Percentiles rank a stretch among this genome's conserved stretches.
phyloP scores from a whole-genome alignment of 2,329 filamentous ascomycete genomes.

The Colletotrichum euphorbiae region DNA sequence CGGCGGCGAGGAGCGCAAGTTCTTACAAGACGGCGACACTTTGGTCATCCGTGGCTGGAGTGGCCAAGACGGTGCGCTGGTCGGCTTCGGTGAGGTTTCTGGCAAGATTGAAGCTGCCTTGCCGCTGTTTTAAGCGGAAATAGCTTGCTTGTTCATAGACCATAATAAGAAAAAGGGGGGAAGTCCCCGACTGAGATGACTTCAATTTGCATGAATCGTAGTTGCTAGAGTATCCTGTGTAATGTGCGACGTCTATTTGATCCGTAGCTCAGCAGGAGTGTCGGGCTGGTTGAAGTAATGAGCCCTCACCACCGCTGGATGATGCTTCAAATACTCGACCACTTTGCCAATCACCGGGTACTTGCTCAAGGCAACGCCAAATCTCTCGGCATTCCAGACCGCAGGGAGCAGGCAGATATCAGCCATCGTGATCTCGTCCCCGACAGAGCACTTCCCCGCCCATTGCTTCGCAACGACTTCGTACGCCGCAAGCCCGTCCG shows the following conservation, averaged over 20 bases:
- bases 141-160: no score
- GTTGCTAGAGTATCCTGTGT: not conserved
- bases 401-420: slow-evolving; percentile 70
- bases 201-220: not conserved
- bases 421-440: slow-evolving; percentile 66
- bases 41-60: slow-evolving; percentile 74
- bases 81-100: slow-evolving; percentile 81
- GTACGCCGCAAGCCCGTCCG: slow-evolving; percentile 66
- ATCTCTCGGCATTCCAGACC: slow-evolving; percentile 67
- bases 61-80: slow-evolving; percentile 72
- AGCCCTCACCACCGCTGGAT: slow-evolving; percentile 63
- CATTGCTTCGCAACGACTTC: slow-evolving; percentile 55
- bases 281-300: slow-evolving; percentile 67
- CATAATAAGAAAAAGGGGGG: not conserved
- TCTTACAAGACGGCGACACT: slow-evolving; percentile 80
- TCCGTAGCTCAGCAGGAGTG: slow-evolving; percentile 45
- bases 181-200: no score
- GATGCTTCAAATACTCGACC: slow-evolving; percentile 56
- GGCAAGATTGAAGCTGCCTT: slow-evolving; percentile 65
- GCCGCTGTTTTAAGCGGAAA: slow-evolving; percentile 44
- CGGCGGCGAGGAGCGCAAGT: slow-evolving; percentile 75
- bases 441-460: slow-evolving; percentile 66
- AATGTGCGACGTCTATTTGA: slow-evolving; percentile 5
- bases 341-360: slow-evolving; percentile 62
- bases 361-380: slow-evolving; percentile 62